Conservation (phyloP, 2,329 filamentous ascomycete species). For the Penicillium sp. region DNA sequence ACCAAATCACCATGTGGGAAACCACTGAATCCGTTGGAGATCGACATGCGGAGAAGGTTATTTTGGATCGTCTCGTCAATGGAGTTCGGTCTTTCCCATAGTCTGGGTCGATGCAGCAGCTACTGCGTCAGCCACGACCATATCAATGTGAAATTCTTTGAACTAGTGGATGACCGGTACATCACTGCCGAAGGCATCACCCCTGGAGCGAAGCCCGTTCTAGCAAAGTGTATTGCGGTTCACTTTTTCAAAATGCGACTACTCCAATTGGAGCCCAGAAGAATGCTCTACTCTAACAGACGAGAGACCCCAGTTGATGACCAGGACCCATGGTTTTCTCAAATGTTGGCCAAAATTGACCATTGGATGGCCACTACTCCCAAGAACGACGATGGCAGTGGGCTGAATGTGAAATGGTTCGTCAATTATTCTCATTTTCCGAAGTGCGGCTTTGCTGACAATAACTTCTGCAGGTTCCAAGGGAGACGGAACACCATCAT, state of each 20-base stretch:
- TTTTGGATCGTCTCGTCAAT: conserved; percentile 83
- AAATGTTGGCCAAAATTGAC: conserved; percentile 69
- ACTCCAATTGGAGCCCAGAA: conserved; percentile 76
- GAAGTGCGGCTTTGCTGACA: background rate
- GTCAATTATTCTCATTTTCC: conserved; percentile 25
- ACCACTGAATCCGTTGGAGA: conserved; percentile 59
- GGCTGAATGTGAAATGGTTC: conserved; percentile 73
- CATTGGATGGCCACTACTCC: conserved; percentile 72
- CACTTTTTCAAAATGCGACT: conserved; percentile 90
- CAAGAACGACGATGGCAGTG: conserved; percentile 57
- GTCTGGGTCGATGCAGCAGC: conserved; percentile 74
- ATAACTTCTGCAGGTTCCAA: conserved; percentile 44
- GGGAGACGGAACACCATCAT: conserved; percentile 77
- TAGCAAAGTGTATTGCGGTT: conserved; percentile 80
- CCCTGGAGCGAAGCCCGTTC: conserved; percentile 58
- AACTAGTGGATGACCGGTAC: conserved; percentile 68
- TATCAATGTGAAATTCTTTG: conserved; percentile 77
- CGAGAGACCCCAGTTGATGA: conserved; percentile 66
- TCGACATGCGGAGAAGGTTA: conserved; percentile 81
- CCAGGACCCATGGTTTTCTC: conserved; percentile 73
- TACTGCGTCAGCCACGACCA: conserved; percentile 75
- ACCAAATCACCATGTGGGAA: conserved; percentile 52
- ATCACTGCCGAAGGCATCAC: conserved; percentile 71
- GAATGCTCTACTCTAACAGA: conserved; percentile 78
- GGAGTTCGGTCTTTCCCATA: conserved; percentile 80